These are phyloP conservation scores for Cercospora sp. DNA, from an alignment of 2,329 filamentous ascomycete species.

Conservation along the genomic window DNA sequence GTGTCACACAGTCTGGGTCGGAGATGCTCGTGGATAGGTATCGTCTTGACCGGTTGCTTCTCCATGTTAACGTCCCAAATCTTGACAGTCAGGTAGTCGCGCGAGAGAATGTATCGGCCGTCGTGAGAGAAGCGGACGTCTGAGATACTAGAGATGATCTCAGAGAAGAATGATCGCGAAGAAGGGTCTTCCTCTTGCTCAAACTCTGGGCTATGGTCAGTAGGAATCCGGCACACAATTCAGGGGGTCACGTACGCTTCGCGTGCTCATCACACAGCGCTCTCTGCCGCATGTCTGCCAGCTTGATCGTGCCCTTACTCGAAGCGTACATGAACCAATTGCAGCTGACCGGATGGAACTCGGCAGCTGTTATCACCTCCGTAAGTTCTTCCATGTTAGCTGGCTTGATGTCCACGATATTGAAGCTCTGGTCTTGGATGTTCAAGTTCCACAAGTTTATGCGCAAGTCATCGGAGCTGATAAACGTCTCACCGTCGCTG, in stretches of 20 bases:
- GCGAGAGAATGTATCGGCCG: constrained; percentile 93
- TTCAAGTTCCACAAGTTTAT: constrained; percentile 99
- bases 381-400: constrained; percentile 99
- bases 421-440: constrained; percentile 99
- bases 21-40: constrained; percentile 96
- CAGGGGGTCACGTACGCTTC: constrained; percentile 66
- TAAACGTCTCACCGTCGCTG: constrained; percentile 98
- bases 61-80: constrained; percentile 99
- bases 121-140: constrained; percentile 97
- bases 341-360: constrained; percentile 95
- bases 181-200: constrained; percentile 98
- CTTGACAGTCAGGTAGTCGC: constrained; percentile 98
- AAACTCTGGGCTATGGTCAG: constrained; percentile 66
- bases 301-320: constrained; percentile 97
- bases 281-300: constrained; percentile 97
- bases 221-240: constrained; percentile 11
- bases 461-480: constrained; percentile 94
- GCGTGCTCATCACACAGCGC: constrained; percentile 94
- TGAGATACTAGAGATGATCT: constrained; percentile 99
- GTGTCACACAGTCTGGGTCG: constrained; percentile 93
- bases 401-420: constrained; percentile 99
- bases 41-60: constrained; percentile 93
- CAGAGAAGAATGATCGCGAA: constrained; percentile 97
- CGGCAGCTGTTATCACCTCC: constrained; percentile 96
- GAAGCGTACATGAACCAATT: constrained; percentile 99